Conservation (phyloP, 139 green algal genomes). For the Trebouxia sp. region DNA sequence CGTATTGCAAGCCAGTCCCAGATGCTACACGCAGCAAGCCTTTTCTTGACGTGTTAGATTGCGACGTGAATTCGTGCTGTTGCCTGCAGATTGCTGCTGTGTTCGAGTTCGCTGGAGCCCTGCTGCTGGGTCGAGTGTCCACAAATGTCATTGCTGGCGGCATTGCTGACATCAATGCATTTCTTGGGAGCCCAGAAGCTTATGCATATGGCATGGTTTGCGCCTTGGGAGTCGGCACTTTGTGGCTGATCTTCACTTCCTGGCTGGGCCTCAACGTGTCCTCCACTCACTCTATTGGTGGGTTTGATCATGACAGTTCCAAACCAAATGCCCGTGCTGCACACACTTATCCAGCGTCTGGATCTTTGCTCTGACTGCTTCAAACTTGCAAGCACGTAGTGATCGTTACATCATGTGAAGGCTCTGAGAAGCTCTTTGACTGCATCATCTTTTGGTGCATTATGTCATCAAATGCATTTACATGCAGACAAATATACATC, state of each 20-base stretch:
- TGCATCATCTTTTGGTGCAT: no score
- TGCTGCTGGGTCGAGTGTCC: constrained; percentile 20
- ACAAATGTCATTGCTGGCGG: constrained; percentile 8
- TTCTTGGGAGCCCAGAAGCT: not conserved
- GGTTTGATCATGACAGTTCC: not conserved
- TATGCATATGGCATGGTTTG: constrained; percentile 56
- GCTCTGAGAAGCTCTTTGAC: no score
- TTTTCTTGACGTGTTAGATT: not conserved
- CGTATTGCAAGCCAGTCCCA: no score
- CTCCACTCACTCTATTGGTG: constrained; percentile 57
- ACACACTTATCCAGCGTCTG: no score
- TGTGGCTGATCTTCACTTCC: constrained; percentile 50
- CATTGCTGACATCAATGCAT: constrained; percentile 13
- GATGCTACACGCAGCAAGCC: not conserved
- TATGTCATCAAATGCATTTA: no score
- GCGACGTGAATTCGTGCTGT: no score
- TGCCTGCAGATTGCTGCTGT: constrained; percentile 34
- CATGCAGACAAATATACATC: no score
- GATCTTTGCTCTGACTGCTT: no score
- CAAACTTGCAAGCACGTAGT: no score
- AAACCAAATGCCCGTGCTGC: not conserved
- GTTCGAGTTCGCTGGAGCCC: constrained; percentile 46
- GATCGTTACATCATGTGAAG: no score
- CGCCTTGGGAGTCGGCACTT: constrained; percentile 36
- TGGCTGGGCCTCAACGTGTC: constrained; percentile 60